Conservation (phyloP, 495 filamentous ascomycete genomes). For the Aspergillus sparsus region DNA sequence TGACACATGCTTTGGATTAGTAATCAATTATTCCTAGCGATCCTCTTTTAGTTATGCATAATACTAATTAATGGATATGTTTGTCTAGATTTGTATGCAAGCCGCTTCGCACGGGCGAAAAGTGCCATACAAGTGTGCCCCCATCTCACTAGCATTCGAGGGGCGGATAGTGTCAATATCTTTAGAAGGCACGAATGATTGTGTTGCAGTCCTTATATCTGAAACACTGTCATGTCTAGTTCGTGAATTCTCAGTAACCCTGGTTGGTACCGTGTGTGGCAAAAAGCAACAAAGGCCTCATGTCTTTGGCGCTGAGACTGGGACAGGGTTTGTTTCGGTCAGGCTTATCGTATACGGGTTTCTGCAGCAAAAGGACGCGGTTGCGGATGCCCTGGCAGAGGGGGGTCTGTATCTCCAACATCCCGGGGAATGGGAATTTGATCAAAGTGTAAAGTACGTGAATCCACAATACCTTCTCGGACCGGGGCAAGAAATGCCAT, state of each 20-base stretch:
- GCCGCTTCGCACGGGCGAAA: too few relatives aligned
- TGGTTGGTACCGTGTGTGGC: neutral
- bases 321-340: neutral
- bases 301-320: too few relatives aligned
- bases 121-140: neutral
- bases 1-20: neutral
- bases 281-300: neutral
- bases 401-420: neutral
- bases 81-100: conserved; percentile 1
- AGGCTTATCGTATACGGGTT: neutral
- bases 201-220: neutral
- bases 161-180: too few relatives aligned
- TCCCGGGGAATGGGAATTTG: neutral
- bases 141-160: too few relatives aligned
- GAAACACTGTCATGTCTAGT: neutral
- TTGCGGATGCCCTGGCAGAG: neutral
- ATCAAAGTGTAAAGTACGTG: neutral
- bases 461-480: conserved; percentile 1
- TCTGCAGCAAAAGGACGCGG: neutral
- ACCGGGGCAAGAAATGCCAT: neutral
- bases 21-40: too few relatives aligned
- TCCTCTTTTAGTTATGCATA: too few relatives aligned
- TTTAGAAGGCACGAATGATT: neutral
- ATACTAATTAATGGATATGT: neutral
- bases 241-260: neutral